Evolutionary conservation across 331 rosid species (phyloP).

Genomic region (Cydonia oblonga): DNA sequence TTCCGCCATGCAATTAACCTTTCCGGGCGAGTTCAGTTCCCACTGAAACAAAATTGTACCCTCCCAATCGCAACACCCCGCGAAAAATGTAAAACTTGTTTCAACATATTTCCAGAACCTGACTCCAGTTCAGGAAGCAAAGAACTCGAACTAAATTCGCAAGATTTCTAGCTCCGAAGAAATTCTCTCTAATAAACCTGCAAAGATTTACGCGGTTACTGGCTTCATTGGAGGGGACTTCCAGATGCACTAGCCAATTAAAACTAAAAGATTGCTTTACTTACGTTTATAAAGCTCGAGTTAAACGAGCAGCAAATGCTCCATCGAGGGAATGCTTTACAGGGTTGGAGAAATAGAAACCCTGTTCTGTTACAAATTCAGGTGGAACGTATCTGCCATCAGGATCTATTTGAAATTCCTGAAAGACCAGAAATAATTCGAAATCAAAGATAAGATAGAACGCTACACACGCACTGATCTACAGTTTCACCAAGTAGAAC

Average conservation of each 20-base stretch:
- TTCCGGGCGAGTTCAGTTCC: too few species aligned
- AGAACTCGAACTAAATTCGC: too few species aligned
- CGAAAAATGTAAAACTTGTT: too few species aligned
- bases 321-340: slow-evolving; percentile 61
- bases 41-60: too few species aligned
- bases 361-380: slow-evolving; percentile 42
- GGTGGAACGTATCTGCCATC: slow-evolving; percentile 48
- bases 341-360: slow-evolving; percentile 75
- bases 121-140: too few species aligned
- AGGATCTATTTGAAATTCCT: slow-evolving; percentile 56
- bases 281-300: slow-evolving; percentile 24
- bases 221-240: too few species aligned
- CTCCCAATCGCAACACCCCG: too few species aligned
- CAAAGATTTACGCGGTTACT: too few species aligned
- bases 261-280: background rate
- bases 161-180: background rate
- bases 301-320: slow-evolving; percentile 69
- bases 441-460: background rate
- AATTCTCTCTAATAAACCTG: too few species aligned
- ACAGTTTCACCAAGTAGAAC: background rate
- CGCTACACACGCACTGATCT: background rate
- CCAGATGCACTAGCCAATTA: too few species aligned
- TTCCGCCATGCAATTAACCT: too few species aligned
- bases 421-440: slow-evolving; percentile 17
- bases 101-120: too few species aligned